Evolutionary conservation across 1,139 yeast genomes (phyloP).

Genomic region (Taphrina sp.): DNA sequence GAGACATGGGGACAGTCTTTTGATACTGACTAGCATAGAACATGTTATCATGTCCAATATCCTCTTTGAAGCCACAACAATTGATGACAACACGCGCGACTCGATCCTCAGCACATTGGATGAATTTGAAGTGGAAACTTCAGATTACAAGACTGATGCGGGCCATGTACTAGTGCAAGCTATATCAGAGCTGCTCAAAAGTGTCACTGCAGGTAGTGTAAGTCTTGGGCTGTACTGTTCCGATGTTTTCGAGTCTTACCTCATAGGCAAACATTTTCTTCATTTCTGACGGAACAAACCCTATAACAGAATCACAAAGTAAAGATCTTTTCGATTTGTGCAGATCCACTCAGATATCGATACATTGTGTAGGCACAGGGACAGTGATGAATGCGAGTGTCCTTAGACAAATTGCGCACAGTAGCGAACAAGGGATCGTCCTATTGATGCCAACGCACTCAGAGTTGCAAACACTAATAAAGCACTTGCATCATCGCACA

Average conservation of each 20-base stretch:
- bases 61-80: too few species aligned
- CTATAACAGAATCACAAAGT: not conserved
- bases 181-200: too few species aligned
- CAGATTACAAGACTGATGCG: too few species aligned
- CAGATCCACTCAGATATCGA: not conserved
- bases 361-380: slow-evolving; percentile 1
- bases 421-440: not conserved
- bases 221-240: too few species aligned
- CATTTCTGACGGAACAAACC: slow-evolving; percentile 1
- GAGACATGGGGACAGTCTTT: not conserved
- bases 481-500: not conserved
- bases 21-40: not conserved
- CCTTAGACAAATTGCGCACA: slow-evolving; percentile 2
- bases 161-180: too few species aligned
- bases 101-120: too few species aligned
- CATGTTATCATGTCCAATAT: too few species aligned
- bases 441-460: not conserved
- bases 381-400: not conserved
- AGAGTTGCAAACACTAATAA: not conserved
- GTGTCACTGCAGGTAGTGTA: too few species aligned
- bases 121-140: too few species aligned
- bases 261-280: not conserved
- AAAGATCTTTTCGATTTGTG: not conserved
- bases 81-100: too few species aligned
- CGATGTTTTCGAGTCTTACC: too few species aligned